Percentiles rank a stretch among this genome's conserved stretches.
Evolutionary conservation across 2,329 filamentous ascomycete species (phyloP).

Genomic region (Endothia cerciana): DNA sequence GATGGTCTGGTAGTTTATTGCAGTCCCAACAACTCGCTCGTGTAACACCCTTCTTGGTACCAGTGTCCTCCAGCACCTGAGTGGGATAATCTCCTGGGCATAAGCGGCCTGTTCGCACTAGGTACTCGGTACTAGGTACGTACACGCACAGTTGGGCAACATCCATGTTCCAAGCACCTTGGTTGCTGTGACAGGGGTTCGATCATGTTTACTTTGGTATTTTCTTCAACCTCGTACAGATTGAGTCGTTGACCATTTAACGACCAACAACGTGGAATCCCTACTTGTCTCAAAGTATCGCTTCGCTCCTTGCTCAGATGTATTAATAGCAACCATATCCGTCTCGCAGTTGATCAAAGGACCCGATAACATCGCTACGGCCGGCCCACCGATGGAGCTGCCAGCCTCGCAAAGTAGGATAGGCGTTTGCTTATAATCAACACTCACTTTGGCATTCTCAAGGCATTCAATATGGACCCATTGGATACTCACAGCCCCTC

Average conservation of each 20-base stretch:
- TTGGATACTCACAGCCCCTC: background rate
- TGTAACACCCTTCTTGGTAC: background rate
- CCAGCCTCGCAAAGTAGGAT: background rate
- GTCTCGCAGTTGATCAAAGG: background rate
- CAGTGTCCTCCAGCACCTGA: background rate
- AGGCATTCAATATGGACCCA: conserved; percentile 19
- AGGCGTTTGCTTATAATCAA: background rate
- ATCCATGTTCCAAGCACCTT: background rate
- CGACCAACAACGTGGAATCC: background rate
- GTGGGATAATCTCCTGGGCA: background rate
- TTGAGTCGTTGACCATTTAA: background rate
- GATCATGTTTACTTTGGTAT: background rate
- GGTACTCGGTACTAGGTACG: background rate
- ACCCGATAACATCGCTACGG: background rate
- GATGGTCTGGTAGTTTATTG: background rate
- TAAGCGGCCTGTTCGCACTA: background rate
- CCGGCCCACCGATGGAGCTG: background rate
- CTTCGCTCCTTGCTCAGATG: background rate
- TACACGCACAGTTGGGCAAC: background rate
- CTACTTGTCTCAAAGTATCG: background rate
- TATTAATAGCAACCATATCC: background rate
- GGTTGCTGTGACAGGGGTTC: conserved; percentile 12
- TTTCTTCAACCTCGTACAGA: too few species aligned
- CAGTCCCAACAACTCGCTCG: too few species aligned
- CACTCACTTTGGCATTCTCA: conserved; percentile 1